Evolutionary conservation across 345 rosid genomes (phyloP).

Genomic region (Acer saccharum): DNA sequence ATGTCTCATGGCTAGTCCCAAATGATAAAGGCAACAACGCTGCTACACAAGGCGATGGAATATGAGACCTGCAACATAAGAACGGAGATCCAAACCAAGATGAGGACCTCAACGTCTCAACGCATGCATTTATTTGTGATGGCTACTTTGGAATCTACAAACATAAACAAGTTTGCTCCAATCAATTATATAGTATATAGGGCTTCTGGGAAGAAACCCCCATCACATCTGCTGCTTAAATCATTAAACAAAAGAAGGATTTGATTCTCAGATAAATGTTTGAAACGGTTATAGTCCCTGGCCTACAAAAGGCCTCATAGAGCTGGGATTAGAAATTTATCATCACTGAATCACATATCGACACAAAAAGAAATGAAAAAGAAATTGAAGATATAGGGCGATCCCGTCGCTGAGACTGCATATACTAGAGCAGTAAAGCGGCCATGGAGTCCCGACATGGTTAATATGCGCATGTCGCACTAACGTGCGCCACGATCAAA

Average conservation of each 20-base stretch:
- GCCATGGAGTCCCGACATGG: slow-evolving; percentile 36
- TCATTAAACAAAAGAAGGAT: too few species aligned
- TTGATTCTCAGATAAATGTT: slow-evolving; percentile 19
- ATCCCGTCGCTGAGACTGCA: slow-evolving; percentile 42
- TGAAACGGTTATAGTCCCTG: slow-evolving; percentile 15
- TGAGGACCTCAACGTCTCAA: slow-evolving; percentile 24
- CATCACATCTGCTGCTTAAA: slow-evolving; percentile 1
- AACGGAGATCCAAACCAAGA: slow-evolving; percentile 20
- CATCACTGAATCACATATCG: slow-evolving; percentile 1
- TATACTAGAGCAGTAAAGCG: slow-evolving; percentile 47
- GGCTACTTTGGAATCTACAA: slow-evolving; percentile 29
- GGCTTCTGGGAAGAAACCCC: slow-evolving; percentile 20
- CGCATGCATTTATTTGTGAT: slow-evolving; percentile 32
- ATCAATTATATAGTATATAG: neutral
- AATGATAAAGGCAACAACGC: slow-evolving; percentile 49
- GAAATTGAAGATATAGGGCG: slow-evolving; percentile 31
- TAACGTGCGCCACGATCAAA: slow-evolving; percentile 45
- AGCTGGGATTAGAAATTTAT: slow-evolving; percentile 24
- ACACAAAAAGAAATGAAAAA: too few species aligned
- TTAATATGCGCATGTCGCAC: slow-evolving; percentile 56
- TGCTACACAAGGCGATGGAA: slow-evolving; percentile 64
- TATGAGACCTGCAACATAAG: slow-evolving; percentile 40
- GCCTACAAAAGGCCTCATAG: slow-evolving; percentile 19
- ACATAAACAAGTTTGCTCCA: slow-evolving; percentile 33
- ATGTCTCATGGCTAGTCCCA: slow-evolving; percentile 50